Evolutionary conservation across 2,329 filamentous ascomycete species (phyloP), one percentile per base, ranked within the genome.

Genomic region (Penicillium sp.): DNA sequence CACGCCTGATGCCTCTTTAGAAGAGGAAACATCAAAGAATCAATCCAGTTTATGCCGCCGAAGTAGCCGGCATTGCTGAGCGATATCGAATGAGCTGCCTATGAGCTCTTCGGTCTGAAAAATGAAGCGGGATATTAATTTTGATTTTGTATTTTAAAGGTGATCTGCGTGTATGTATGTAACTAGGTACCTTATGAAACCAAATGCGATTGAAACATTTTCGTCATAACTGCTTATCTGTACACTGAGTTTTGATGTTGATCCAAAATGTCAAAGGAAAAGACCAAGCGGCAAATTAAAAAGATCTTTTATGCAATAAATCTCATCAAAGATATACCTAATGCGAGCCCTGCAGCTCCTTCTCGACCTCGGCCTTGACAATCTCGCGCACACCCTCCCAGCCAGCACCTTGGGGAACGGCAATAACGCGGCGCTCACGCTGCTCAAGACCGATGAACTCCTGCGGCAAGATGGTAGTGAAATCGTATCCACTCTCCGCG

Each of bases 371-470:
- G 53, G 79, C 78, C 68, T 84, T 82, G 4, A 96, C 84, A 55
- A 95, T 79, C 62, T 84, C 82, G 55, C 89, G 77, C 15, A 95
- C 87, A 20, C 80, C 82, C 69, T 87, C 75, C 84, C 88, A 92
- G 42, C 83, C 81, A 54, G 76, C 75, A 37, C 70, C 71, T 52
- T 82, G 86, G 37, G 80, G 81, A 18, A 90, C 84, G 37, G 79
- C 76, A 4, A 80, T 84, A 12, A 95, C 83, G 42, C 88, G 79
- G 71, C 81, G 87, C 68, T 91, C 85, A 73, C 84, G 84, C 62
- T 84, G 73, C 65, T 90, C 84, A 0, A 97, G 74, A 0, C 88
- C 92, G 29, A 86, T 74, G 65, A 96, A 93, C 72, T 96, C 88
- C 49, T 80, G 69, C 0, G 92, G 92, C 47, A 95, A 77, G 1